Evolutionary conservation across 192 early-diverging fungal genomes (phyloP).

Genomic region (Coemansia guatemalensis): DNA sequence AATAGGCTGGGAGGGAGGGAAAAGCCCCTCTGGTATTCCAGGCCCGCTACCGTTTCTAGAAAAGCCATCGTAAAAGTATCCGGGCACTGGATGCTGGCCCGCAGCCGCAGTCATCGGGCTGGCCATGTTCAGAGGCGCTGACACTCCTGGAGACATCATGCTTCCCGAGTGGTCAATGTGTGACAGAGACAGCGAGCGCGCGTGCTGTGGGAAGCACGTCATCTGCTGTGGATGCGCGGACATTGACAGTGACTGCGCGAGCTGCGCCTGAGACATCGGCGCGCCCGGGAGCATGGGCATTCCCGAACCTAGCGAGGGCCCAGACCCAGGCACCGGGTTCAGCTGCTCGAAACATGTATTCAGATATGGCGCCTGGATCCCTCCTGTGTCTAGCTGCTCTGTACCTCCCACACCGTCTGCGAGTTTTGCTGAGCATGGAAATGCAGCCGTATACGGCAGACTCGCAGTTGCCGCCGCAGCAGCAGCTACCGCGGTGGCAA

Average conservation of each 20-base stretch:
- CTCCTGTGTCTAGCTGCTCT: background rate
- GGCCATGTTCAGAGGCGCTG: conserved; percentile 19
- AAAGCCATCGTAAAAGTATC: conserved; percentile 37
- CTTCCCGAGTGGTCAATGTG: conserved; percentile 12
- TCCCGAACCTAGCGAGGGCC: conserved; percentile 18
- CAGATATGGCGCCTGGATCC: conserved; percentile 11
- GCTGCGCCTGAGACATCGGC: conserved; percentile 13
- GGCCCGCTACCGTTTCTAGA: background rate
- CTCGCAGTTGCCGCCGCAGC: conserved; percentile 27
- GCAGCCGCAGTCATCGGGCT: conserved; percentile 27
- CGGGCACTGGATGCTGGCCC: conserved; percentile 11
- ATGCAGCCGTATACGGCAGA: conserved; percentile 22
- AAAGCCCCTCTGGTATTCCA: conserved; percentile 5
- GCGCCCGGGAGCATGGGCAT: conserved; percentile 24
- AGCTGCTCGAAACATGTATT: conserved; percentile 31
- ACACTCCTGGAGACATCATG: conserved; percentile 5
- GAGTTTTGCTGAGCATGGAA: conserved; percentile 20
- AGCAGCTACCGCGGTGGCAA: conserved; percentile 13
- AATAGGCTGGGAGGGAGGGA: conserved; percentile 28
- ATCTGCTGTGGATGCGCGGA: conserved; percentile 7
- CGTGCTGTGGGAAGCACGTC: conserved; percentile 10
- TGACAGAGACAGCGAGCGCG: conserved; percentile 30
- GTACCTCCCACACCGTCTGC: background rate
- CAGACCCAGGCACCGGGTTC: conserved; percentile 11
- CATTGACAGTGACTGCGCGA: conserved; percentile 16